Conservation (phyloP, 768 basidiomycete species). For the Rhizopogon salebrosus region DNA sequence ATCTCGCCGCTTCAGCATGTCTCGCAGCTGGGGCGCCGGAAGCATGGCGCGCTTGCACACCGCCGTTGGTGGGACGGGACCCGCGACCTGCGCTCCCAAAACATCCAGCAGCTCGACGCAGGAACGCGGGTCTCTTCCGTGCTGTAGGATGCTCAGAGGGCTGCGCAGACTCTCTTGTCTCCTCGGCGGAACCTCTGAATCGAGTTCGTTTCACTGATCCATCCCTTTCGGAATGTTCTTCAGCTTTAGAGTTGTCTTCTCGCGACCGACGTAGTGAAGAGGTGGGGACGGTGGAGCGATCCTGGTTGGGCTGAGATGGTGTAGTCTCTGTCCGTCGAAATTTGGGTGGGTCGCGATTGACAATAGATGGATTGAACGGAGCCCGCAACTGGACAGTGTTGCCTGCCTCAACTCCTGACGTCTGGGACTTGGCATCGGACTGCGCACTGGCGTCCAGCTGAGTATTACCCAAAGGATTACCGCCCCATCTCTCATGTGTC, state of each 20-base stretch:
- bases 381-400: neutral
- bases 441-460: neutral
- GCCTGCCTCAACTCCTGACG: neutral
- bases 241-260: neutral
- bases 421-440: neutral
- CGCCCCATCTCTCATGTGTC: neutral
- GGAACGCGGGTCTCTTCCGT: neutral
- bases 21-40: neutral
- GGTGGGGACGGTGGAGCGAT: too few species aligned
- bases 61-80: neutral
- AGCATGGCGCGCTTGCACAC: neutral
- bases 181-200: neutral
- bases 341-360: neutral
- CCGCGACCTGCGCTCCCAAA: neutral
- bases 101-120: neutral
- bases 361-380: neutral
- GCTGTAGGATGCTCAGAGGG: neutral
- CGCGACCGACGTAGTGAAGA: neutral
- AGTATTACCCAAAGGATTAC: neutral
- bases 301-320: neutral
- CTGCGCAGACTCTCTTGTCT: too few species aligned
- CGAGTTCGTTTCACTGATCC: neutral
- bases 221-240: neutral
- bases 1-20: neutral
- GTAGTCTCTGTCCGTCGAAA: too few species aligned